phyloP scores from a whole-genome alignment of 306 rosid species.

The Cucumis cinereus region DNA sequence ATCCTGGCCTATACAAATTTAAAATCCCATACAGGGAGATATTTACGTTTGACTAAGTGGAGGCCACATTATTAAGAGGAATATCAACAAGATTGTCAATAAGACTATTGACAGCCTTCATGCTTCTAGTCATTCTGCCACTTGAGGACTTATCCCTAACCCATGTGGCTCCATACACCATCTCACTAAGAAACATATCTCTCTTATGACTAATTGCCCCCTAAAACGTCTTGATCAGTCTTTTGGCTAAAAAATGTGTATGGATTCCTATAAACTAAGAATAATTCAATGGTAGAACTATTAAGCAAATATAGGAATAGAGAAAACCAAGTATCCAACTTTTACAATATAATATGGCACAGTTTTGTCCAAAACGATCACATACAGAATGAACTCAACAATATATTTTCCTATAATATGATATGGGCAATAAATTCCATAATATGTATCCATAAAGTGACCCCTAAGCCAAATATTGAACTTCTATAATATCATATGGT shows the following conservation, averaged over 20 bases:
- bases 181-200: neutral
- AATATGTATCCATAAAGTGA: neutral
- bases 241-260: neutral
- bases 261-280: neutral
- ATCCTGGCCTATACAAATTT: neutral
- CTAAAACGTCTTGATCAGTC: neutral
- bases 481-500: neutral
- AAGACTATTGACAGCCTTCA: neutral
- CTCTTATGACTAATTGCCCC: neutral
- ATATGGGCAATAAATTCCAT: neutral
- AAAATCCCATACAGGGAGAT: neutral
- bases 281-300: neutral
- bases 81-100: neutral
- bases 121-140: neutral
- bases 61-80: neutral
- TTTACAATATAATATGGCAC: neutral
- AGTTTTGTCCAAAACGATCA: neutral
- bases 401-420: neutral
- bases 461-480: neutral
- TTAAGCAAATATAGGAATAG: neutral
- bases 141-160: neutral
- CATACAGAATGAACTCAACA: neutral
- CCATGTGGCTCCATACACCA: neutral
- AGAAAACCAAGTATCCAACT: neutral
- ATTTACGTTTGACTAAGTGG: neutral